Base-by-base conservation (phyloP, 179 eudicot genomes). In the Gypsophila paniculata region DNA sequence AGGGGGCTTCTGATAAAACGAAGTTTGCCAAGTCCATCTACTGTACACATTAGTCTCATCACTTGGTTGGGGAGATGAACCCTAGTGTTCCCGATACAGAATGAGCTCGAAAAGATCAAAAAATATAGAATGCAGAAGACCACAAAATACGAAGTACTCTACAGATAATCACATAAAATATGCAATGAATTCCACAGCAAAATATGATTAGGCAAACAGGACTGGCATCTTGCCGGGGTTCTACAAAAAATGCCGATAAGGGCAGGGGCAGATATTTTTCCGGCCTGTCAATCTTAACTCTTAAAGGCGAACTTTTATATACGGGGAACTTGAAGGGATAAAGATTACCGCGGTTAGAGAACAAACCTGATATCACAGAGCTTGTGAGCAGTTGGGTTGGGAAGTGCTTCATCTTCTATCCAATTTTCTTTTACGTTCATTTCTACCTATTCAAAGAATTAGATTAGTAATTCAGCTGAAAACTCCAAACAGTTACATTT, bases 401-500 rank as follows among this genome's bases (percentile, higher is more conserved):
- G 82, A 67, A 93, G 90, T 46, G 80, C 93, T 80, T 91, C 96
- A 70, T 91, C 91, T 79, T 91, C 90, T 80, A 91, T 76, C 96
- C 97, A 91, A 74, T 91, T 89, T 69, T 91, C 97, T 76, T 87
- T 89, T 26, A 89, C 85, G 81, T 89, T 89, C 67, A 91, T 90
- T 81, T 91, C 96, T 72, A 89, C 81, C 98, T 91, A 88, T 79
- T 76, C 72, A 69, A 70, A 70, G 51, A 64, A 22, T 44, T 17
- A 75, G 23, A 48, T 8, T 2, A 61, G 8, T 26, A 44, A 42
- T 46, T 5, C 36, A 68, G 25, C 14, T 23, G 34, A 46, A n/a
- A n/a, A 32, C 36, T 18, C 11, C 17, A 2, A 25, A 3, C 15
- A 60, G 64, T n/a, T 46, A 1, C 21, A 8, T 17, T 38, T 36